These are phyloP conservation scores for Talaromyces adpressus DNA, from an alignment of 495 filamentous ascomycete genomes.

Conservation along the genomic window DNA sequence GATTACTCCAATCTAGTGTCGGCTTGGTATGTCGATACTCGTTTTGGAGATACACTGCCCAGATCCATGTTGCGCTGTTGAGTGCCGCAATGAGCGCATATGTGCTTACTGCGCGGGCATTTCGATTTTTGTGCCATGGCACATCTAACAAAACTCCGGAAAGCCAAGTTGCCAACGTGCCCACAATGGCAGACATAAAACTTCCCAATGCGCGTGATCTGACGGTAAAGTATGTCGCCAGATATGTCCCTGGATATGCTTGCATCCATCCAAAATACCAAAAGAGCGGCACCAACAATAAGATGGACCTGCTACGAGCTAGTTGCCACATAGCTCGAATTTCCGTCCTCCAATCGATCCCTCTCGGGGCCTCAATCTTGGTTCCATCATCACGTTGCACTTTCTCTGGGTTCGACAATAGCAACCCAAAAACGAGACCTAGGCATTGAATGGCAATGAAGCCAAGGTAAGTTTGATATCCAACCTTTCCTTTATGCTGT, in stretches of 20 bases:
- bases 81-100: constrained; percentile 16
- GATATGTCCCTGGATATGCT: constrained; percentile 48
- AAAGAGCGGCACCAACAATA: constrained; percentile 44
- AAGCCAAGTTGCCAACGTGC: constrained; percentile 33
- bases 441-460: constrained; percentile 47
- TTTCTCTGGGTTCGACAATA: constrained; percentile 47
- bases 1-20: constrained; percentile 17
- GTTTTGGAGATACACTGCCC: constrained; percentile 19
- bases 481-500: constrained; percentile 41
- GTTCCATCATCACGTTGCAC: constrained; percentile 42
- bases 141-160: constrained; percentile 16
- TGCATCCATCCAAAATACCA: constrained; percentile 46
- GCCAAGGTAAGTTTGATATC: constrained; percentile 42
- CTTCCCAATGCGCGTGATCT: constrained; percentile 42
- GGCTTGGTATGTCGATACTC: constrained; percentile 20
- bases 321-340: constrained; percentile 26
- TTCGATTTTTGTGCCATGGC: constrained; percentile 16
- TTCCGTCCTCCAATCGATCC: constrained; percentile 34
- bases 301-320: constrained; percentile 36
- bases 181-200: constrained; percentile 37
- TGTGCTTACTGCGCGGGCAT: constrained; percentile 14
- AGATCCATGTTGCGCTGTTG: constrained; percentile 21
- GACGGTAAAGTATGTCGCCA: constrained; percentile 51
- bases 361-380: constrained; percentile 22
- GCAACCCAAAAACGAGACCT: constrained; percentile 37